Evolutionary conservation across 805 yeast genomes (phyloP).

Genomic region (Suhomyces canberraensis): DNA sequence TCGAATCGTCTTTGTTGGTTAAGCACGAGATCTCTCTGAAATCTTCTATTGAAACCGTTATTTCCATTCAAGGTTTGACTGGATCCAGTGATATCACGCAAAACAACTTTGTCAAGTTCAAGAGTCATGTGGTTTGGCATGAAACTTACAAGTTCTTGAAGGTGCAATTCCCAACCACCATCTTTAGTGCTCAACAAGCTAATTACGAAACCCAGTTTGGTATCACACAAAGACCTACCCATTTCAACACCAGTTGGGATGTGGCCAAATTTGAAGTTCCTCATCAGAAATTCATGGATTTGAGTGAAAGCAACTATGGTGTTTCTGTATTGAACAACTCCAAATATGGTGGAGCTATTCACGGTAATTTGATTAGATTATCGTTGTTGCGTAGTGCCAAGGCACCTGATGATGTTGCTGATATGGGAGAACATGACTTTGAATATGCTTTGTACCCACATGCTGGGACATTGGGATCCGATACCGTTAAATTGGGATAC

Average conservation of each 20-base stretch:
- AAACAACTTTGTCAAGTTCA: slow-evolving; percentile 36
- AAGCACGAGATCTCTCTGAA: slow-evolving; percentile 54
- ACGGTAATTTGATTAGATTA: slow-evolving; percentile 87
- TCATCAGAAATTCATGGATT: slow-evolving; percentile 90
- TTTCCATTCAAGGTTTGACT: slow-evolving; percentile 63
- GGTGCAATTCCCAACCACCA: slow-evolving; percentile 90
- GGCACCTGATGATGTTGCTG: slow-evolving; percentile 92
- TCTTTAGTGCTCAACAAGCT: slow-evolving; percentile 66
- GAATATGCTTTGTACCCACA: slow-evolving; percentile 87
- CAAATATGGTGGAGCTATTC: slow-evolving; percentile 90
- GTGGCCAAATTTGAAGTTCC: slow-evolving; percentile 95
- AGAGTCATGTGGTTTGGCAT: slow-evolving; percentile 71
- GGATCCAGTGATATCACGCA: slow-evolving; percentile 40
- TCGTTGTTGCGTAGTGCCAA: slow-evolving; percentile 88
- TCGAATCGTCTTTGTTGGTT: slow-evolving; percentile 62
- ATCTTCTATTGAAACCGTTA: slow-evolving; percentile 61
- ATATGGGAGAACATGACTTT: slow-evolving; percentile 84
- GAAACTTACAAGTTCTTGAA: slow-evolving; percentile 85
- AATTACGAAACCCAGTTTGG: slow-evolving; percentile 95
- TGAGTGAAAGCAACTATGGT: slow-evolving; percentile 83
- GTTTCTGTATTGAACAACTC: slow-evolving; percentile 78
- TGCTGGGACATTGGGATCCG: slow-evolving; percentile 56
- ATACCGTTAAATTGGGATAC: slow-evolving; percentile 71
- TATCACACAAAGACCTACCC: slow-evolving; percentile 86
- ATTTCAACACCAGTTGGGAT: slow-evolving; percentile 94